Conservation (phyloP, 805 yeast species). For the Sugiyamaella mastotermitis region DNA sequence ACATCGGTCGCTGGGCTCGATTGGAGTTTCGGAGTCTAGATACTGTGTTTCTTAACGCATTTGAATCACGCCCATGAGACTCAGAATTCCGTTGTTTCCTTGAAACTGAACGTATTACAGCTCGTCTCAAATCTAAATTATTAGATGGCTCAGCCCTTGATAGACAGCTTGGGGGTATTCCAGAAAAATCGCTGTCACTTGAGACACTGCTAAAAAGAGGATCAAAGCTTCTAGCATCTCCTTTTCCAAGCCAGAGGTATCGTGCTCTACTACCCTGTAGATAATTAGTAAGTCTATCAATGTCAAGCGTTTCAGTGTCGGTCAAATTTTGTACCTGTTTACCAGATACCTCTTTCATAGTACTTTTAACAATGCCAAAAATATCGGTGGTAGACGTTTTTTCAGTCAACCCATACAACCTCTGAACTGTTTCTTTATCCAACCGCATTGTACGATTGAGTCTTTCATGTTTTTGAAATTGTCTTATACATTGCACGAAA, state of each 20-base stretch:
- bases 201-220: too few species aligned
- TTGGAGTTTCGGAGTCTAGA: too few species aligned
- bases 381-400: constrained; percentile 35
- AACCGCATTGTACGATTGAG: constrained; percentile 46
- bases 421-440: constrained; percentile 50
- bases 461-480: constrained; percentile 69
- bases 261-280: constrained; percentile 31
- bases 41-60: too few species aligned
- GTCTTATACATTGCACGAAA: constrained; percentile 60
- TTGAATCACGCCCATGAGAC: too few species aligned
- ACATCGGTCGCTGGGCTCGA: too few species aligned
- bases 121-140: too few species aligned
- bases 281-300: constrained; percentile 28
- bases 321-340: constrained; percentile 28
- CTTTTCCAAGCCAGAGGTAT: constrained; percentile 46
- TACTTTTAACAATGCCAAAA: constrained; percentile 53
- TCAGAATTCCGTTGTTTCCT: too few species aligned
- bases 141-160: too few species aligned
- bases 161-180: too few species aligned
- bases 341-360: constrained; percentile 60
- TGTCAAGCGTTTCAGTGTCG: constrained; percentile 32
- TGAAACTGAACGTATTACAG: too few species aligned
- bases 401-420: constrained; percentile 42
- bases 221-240: constrained; percentile 36
- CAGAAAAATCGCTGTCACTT: constrained; percentile 1